A percentile compares a stretch with the other conserved stretches of the same genome.
Evolutionary conservation across 306 rosid species (phyloP).

Genomic region (Pyrus bretschneideri): DNA sequence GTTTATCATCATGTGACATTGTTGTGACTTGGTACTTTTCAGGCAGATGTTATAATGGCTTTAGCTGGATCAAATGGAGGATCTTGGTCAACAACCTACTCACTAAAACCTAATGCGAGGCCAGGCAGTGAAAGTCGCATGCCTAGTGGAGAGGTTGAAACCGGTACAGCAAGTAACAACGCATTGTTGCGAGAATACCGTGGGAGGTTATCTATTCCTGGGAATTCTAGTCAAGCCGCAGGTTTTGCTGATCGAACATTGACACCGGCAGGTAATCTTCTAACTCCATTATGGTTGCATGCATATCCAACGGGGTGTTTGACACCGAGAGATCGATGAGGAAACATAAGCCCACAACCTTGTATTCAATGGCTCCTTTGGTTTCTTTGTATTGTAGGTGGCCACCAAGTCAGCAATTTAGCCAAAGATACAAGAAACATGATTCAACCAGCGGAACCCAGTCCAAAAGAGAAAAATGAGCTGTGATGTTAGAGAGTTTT

Average conservation of each 20-base stretch:
- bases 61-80: constrained; percentile 97
- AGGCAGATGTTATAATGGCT: constrained; percentile 97
- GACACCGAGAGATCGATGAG: not conserved
- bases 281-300: not conserved
- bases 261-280: constrained; percentile 46
- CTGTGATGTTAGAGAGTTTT: constrained; percentile 25
- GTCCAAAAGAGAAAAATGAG: constrained; percentile 57
- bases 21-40: constrained; percentile 16
- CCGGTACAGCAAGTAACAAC: constrained; percentile 41
- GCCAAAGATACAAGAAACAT: constrained; percentile 54
- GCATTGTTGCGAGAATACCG: constrained; percentile 42
- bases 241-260: constrained; percentile 43
- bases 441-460: constrained; percentile 46
- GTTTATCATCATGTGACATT: constrained; percentile 2
- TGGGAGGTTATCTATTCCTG: constrained; percentile 44
- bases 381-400: constrained; percentile 37
- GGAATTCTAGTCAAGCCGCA: constrained; percentile 43
- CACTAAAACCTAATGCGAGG: constrained; percentile 52
- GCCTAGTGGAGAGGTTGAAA: constrained; percentile 59
- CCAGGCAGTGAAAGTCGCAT: constrained; percentile 38
- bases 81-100: constrained; percentile 87
- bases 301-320: not conserved
- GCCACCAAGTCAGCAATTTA: constrained; percentile 44
- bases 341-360: not conserved
- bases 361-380: not conserved